Evolutionary conservation across 208 protist genomes (phyloP).

Genomic region (Strigomonas culicis): DNA sequence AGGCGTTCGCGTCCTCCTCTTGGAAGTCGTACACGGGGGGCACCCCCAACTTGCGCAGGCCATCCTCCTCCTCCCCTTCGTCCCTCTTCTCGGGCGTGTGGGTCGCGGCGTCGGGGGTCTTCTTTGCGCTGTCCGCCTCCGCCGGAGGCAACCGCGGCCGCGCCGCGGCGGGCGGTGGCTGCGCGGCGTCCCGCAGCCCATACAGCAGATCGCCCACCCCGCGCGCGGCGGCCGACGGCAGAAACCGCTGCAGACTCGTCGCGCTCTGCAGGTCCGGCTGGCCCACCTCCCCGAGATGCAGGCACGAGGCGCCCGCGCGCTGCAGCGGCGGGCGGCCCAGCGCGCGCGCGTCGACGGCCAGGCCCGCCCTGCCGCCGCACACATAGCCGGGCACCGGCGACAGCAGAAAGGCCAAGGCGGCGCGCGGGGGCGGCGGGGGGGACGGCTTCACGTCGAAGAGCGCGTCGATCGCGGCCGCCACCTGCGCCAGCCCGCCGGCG

Average conservation of each 20-base stretch:
- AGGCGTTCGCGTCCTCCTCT: neutral
- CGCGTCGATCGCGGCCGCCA: no score
- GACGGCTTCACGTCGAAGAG: no score
- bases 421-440: no score
- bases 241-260: neutral
- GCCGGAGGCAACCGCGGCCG: slow-evolving; percentile 10
- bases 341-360: neutral
- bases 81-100: no score
- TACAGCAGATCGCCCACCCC: slow-evolving; percentile 7
- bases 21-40: neutral
- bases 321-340: neutral
- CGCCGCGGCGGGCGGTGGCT: slow-evolving; percentile 13
- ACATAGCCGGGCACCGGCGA: no score
- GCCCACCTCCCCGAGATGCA: neutral
- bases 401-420: no score
- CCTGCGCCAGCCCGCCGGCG: no score
- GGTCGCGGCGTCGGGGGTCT: no score
- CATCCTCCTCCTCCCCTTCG: no score
- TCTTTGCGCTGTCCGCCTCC: neutral
- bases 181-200: slow-evolving; percentile 2
- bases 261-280: neutral
- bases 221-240: neutral
- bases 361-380: neutral
- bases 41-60: neutral
- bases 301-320: neutral